Conservation (phyloP, 1,139 yeast genomes). For the Yamadazyma dendronema region DNA sequence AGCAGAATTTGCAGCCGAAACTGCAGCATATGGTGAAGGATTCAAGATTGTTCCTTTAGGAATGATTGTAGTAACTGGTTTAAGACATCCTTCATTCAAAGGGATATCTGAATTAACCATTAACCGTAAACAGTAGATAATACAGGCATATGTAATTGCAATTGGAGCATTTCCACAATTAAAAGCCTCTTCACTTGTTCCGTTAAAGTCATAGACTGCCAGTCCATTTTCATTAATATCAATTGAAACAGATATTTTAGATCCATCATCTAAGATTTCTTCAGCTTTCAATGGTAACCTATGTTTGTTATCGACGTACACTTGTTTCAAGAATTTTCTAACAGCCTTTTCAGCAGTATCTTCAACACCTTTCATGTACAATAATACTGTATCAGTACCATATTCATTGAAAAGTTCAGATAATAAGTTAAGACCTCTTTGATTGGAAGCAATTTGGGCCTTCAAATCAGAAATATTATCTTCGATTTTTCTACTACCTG, state of each 20-base stretch:
- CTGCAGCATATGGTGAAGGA: slow-evolving; percentile 42
- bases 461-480: slow-evolving; percentile 60
- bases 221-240: slow-evolving; percentile 41
- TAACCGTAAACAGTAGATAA: slow-evolving; percentile 40
- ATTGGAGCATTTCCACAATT: slow-evolving; percentile 41
- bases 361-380: slow-evolving; percentile 60
- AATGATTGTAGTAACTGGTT: slow-evolving; percentile 33
- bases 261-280: slow-evolving; percentile 64
- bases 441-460: slow-evolving; percentile 67
- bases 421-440: slow-evolving; percentile 54
- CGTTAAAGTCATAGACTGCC: slow-evolving; percentile 55
- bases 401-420: slow-evolving; percentile 47
- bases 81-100: slow-evolving; percentile 42
- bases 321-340: slow-evolving; percentile 35
- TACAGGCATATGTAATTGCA: slow-evolving; percentile 39
- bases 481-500: slow-evolving; percentile 29
- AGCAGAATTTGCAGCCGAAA: slow-evolving; percentile 46
- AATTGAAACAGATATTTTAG: slow-evolving; percentile 46
- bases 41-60: slow-evolving; percentile 34
- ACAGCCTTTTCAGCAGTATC: slow-evolving; percentile 58
- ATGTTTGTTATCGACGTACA: slow-evolving; percentile 26
- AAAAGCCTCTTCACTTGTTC: slow-evolving; percentile 41
- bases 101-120: slow-evolving; percentile 43
- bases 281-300: slow-evolving; percentile 38
- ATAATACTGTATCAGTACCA: slow-evolving; percentile 47